Percentiles rank a stretch among this genome's conserved stretches.
phyloP scores from a whole-genome alignment of 2,329 filamentous ascomycete genomes.

The Sarocladium brachiariae region DNA sequence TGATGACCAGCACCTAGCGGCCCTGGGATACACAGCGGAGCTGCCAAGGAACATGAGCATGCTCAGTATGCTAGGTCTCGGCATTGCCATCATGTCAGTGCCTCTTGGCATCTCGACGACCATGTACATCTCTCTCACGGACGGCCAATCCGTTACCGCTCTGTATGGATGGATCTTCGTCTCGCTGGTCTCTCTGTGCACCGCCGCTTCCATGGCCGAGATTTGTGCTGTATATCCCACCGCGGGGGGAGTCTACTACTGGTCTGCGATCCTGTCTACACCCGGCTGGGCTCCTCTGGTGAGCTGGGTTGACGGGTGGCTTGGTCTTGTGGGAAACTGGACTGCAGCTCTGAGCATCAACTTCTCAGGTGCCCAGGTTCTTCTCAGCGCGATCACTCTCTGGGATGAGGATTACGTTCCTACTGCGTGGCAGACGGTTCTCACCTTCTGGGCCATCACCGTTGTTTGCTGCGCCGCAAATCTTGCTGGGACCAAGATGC shows the following conservation, averaged over 20 bases:
- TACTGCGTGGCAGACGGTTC: constrained; percentile 64
- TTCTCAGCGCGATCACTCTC: constrained; percentile 61
- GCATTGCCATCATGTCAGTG: constrained; percentile 44
- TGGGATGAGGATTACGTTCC: constrained; percentile 53
- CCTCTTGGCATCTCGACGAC: constrained; percentile 44
- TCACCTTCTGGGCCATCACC: constrained; percentile 65
- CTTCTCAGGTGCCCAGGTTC: constrained; percentile 62
- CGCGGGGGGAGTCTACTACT: constrained; percentile 63
- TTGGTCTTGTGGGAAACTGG: constrained; percentile 47
- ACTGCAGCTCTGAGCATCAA: constrained; percentile 45
- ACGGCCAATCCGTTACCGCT: constrained; percentile 65
- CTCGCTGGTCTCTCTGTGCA: constrained; percentile 63
- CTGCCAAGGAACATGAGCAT: constrained; percentile 43
- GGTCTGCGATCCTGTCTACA: constrained; percentile 61
- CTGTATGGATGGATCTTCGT: constrained; percentile 63
- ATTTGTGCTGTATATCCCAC: constrained; percentile 61
- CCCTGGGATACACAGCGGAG: constrained; percentile 43
- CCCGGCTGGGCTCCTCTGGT: constrained; percentile 54
- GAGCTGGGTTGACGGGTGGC: constrained; percentile 69
- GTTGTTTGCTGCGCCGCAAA: constrained; percentile 59
- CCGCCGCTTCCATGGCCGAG: constrained; percentile 65
- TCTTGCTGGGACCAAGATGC: constrained; percentile 49
- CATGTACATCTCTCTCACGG: constrained; percentile 51
- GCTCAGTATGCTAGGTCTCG: constrained; percentile 41
- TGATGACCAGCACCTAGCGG: constrained; percentile 37